Base-by-base conservation (phyloP, 108 stramenopile genomes). In the Skeletonema costatum region DNA sequence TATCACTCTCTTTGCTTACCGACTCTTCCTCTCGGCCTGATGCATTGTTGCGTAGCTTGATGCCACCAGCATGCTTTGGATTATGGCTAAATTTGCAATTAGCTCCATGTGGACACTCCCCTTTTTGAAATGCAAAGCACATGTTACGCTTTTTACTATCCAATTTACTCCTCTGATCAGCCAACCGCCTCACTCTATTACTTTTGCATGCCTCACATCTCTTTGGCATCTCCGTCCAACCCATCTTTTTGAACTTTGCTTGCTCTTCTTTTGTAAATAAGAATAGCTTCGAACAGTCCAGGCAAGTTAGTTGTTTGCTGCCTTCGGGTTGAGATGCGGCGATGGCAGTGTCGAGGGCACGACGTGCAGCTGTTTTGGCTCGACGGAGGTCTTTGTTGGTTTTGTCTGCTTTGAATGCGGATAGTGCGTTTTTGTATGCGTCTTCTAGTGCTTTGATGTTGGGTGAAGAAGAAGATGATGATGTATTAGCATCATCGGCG, bases 391-490 rank as follows among this genome's bases (percentile, higher is more conserved):
- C 82, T 48, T 83, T 83, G 41, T 78, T 78, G 13, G 56, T 31
- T 73, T 74, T 78, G 67, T 78, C 73, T 16, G 66, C 66, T 67
- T 83, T 83, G 73, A 78, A 83, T 19, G 65, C 77, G 11, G 59
- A 32, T 32, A 83, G 66, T 3, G 82, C 82, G 8, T 63, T 21
- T 25, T 73, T 67, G 30, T 83, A 83, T 13, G 44, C 66, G 25
- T 58, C 39, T 74, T 78, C 73, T 21, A 83, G 66, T 35, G 21
- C 9, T 53, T 73, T 29, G 42, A 66, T 73, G 16, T 67, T 12
- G 19, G 70, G 12, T 7, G 70, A 70, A 25, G 53, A 56, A 9
- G 53, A 56, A 0, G 53, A 56, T 21, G 50, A 51, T 19, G 50
- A 17, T 25, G 16, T 25, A 56, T 56, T 25, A 30, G 19, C 68